Base-by-base conservation (phyloP, 1,284 basidiomycete genomes). In the Melampsora medusae region DNA sequence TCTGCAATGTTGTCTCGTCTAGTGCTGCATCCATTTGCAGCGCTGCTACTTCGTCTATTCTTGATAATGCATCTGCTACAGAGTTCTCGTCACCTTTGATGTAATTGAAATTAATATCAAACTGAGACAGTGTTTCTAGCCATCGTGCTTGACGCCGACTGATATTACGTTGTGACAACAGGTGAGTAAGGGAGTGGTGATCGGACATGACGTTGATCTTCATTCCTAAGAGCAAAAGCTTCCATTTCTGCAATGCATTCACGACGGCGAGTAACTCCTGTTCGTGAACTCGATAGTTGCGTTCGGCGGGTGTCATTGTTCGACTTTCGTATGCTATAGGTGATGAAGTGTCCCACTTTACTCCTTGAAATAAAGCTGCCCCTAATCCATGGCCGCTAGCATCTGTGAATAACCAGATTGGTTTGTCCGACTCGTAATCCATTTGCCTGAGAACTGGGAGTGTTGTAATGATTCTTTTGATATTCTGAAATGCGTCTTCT, bases 241-340 rank as follows among this genome's bases (percentile, higher is more conserved):
- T 31, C 62, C 62, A 65, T 12, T 65, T 25, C 28, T 65, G 28
- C 10, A 65, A 35, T 10, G 62, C 28, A 33, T 65, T 31, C 4
- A 65, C 12, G 33, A 65, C 62, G 6, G 62, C 62, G 1, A 65
- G 10, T 3, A 65, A 38, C 12, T 65, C 61, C 16, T 64, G 61
- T 64, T 64, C 28, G 14, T 64, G 61, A 38, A 64, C 61, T 38
- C 7, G 61, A n/a, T 64, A 64, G 22, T 64, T 64, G 17, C 28
- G 33, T 64, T 64, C 61, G 6, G 28, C 61, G 16, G 61, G 10
- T 10, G 61, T 31, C 61, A 64, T 64, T 14, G 42, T 17, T 17
- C 42, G n/a, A n/a, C 33, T 35, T 25, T 64, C 14, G 28, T 64
- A 64, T 35, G 61, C 61, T 33, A 64, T 64, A 1, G 61, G 61